Base-by-base conservation (phyloP, 108 stramenopile genomes). In the Chaetoceros tenuissimus region DNA sequence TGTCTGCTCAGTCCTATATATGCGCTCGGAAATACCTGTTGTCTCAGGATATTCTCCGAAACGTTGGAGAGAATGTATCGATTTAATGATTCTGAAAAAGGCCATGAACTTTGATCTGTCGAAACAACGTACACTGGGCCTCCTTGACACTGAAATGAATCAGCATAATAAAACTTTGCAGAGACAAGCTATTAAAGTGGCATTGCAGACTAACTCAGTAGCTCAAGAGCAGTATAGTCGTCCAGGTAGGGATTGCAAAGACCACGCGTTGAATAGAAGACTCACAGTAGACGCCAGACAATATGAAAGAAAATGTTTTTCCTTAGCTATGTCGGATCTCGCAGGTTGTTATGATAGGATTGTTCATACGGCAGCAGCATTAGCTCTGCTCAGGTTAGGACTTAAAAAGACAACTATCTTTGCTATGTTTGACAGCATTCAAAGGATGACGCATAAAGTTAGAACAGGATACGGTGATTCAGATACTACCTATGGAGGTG, bases 41-140 rank as follows among this genome's bases (percentile, higher is more conserved):
- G 17, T 23, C 2, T 55, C 63, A 24, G 63, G 63, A n/a, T 46
- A 47, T 26, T 10, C 54, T 20, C 63, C 55, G 7, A 17, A 18
- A 13, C 28, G 48, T 3, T 55, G 43, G 54, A 2, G 20, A n/a
- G 21, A 56, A 24, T 53, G 48, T 2, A 46, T 64, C 3, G 53
- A 64, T 54, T 21, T 56, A 8, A 46, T 64, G 54, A 17, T 64
- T 17, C 49, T 43, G 16, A 64, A 64, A 48, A 64, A 64, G 44
- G 3, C 43, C 24, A 52, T 51, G 5, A 8, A 28, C 49, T 29
- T 31, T 7, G 5, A 30, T 20, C 55, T 28, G 3, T 2, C 8
- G 18, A 45, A 52, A n/a, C 55, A 63, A 10, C 46, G 68, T 1
- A 53, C 43, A 2, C 34, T 63, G 1, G 25, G 49, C 3, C 52